A percentile compares a stretch with the other conserved stretches of the same genome.
Evolutionary conservation across 148 eudicot genomes (phyloP).

Genomic region (Rheum nobile): DNA sequence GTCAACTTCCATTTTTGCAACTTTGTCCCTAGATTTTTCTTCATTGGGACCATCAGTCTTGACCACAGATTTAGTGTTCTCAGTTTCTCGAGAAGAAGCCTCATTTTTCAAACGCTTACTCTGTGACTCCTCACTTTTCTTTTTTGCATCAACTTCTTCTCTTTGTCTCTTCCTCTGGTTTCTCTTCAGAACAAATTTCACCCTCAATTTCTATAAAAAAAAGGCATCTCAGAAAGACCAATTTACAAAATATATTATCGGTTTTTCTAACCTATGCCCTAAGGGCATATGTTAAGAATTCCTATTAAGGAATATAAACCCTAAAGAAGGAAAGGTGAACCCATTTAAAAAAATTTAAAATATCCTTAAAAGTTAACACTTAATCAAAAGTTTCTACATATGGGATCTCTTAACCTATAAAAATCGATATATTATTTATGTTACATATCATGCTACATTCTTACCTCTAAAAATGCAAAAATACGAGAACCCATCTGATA

Average conservation of each 20-base stretch:
- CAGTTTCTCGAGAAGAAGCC: constrained; percentile 23
- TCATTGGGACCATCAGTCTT: constrained; percentile 30
- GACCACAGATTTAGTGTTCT: constrained; percentile 27
- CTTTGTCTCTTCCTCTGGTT: constrained; percentile 70
- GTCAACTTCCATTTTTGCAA: constrained; percentile 16
- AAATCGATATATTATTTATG: too few relatives aligned
- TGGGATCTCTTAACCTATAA: too few relatives aligned
- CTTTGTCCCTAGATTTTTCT: constrained; percentile 21
- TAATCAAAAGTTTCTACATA: too few relatives aligned
- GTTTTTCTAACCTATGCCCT: too few relatives aligned
- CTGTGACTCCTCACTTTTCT: constrained; percentile 28
- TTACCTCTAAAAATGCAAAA: constrained; percentile 73
- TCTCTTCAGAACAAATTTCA: constrained; percentile 54
- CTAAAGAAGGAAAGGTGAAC: too few relatives aligned
- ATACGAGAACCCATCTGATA: constrained; percentile 79
- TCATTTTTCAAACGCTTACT: constrained; percentile 55
- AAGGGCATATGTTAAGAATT: too few relatives aligned
- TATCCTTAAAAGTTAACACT: too few relatives aligned
- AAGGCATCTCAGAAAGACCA: neutral
- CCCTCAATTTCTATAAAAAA: constrained; percentile 52
- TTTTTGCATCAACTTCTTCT: constrained; percentile 44
- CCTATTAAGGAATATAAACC: too few relatives aligned
- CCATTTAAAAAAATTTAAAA: too few relatives aligned
- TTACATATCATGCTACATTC: neutral
- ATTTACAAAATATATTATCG: neutral